Conservation (phyloP, 495 filamentous ascomycete genomes). For the Penicillium tannophilum region DNA sequence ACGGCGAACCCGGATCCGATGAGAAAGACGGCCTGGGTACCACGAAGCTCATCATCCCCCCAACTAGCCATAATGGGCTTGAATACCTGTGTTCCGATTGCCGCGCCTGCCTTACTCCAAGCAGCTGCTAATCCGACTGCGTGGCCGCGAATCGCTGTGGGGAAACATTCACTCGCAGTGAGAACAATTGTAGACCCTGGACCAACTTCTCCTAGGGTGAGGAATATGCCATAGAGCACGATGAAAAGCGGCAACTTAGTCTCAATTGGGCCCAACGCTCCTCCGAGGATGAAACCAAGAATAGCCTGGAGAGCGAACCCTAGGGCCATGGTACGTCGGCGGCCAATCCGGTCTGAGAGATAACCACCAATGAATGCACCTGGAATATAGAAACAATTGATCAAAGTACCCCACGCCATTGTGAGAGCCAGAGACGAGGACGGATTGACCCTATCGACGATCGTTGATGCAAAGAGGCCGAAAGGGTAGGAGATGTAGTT, state of each 20-base stretch:
- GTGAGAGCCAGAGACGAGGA: slow-evolving; percentile 51
- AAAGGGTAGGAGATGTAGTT: slow-evolving; percentile 46
- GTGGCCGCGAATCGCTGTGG: slow-evolving; percentile 75
- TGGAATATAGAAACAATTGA: slow-evolving; percentile 81
- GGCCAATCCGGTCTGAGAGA: slow-evolving; percentile 67
- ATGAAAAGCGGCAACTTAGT: slow-evolving; percentile 66
- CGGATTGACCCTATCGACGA: slow-evolving; percentile 40
- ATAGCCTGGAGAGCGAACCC: slow-evolving; percentile 64
- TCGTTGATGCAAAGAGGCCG: slow-evolving; percentile 40
- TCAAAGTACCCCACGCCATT: slow-evolving; percentile 77
- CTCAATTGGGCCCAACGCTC: slow-evolving; percentile 56
- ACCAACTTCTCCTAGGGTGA: slow-evolving; percentile 73
- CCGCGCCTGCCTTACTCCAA: slow-evolving; percentile 76
- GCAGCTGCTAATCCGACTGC: slow-evolving; percentile 83
- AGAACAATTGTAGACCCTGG: slow-evolving; percentile 84
- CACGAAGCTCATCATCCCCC: slow-evolving; percentile 26
- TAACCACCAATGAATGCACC: slow-evolving; percentile 71
- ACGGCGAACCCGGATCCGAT: slow-evolving; percentile 34
- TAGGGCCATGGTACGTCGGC: slow-evolving; percentile 61
- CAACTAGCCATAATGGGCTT: slow-evolving; percentile 32
- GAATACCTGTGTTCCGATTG: slow-evolving; percentile 77
- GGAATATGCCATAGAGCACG: slow-evolving; percentile 69
- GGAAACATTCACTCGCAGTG: slow-evolving; percentile 57
- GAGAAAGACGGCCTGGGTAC: slow-evolving; percentile 32
- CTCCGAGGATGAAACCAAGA: slow-evolving; percentile 75